Evolutionary conservation across 768 basidiomycete species (phyloP).

Genomic region (Auricularia heimuer): DNA sequence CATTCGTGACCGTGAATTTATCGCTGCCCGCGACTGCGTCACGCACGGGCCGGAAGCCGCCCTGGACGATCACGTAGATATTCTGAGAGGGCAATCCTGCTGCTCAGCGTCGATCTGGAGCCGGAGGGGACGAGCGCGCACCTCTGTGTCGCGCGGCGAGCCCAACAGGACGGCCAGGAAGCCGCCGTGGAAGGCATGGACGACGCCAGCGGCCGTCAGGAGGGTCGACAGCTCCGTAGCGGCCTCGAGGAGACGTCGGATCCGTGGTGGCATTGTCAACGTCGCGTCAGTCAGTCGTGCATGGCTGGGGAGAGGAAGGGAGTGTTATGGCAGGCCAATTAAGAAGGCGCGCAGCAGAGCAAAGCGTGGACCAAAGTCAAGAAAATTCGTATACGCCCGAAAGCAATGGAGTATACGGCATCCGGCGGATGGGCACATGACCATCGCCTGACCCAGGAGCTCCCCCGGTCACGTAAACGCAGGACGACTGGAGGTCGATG

Average conservation of each 20-base stretch:
- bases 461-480: background rate
- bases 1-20: slow-evolving; percentile 56
- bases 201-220: slow-evolving; percentile 45
- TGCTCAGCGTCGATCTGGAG: background rate
- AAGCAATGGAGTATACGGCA: background rate
- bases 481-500: background rate
- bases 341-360: background rate
- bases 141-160: slow-evolving; percentile 56
- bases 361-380: background rate
- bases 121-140: slow-evolving; percentile 20
- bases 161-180: slow-evolving; percentile 62
- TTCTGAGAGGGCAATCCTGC: slow-evolving; percentile 38
- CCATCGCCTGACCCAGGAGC: background rate
- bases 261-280: slow-evolving; percentile 49
- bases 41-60: slow-evolving; percentile 72
- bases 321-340: background rate
- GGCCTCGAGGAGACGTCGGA: slow-evolving; percentile 65
- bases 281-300: slow-evolving; percentile 15
- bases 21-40: slow-evolving; percentile 59
- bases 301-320: slow-evolving; percentile 11
- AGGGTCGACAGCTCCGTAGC: slow-evolving; percentile 63
- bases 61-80: slow-evolving; percentile 76
- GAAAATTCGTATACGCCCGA: background rate
- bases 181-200: slow-evolving; percentile 77
- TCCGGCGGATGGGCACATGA: background rate